These are phyloP conservation scores for Diaporthe batatas DNA, from an alignment of 2,329 filamentous ascomycete species.

Conservation along the genomic window DNA sequence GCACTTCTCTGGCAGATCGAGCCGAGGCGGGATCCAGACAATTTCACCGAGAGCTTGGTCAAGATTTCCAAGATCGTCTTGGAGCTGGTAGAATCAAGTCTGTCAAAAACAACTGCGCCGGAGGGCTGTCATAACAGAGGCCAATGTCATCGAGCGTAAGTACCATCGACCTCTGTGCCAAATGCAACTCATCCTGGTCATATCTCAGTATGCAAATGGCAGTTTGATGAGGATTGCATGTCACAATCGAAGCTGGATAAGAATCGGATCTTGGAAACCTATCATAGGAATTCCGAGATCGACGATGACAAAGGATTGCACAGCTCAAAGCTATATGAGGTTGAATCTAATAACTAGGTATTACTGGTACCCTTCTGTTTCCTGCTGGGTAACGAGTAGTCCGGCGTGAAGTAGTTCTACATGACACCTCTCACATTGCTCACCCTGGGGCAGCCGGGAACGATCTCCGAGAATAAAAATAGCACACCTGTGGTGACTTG, in stretches of 20 bases:
- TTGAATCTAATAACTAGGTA: neutral
- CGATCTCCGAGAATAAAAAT: slow-evolving; percentile 3
- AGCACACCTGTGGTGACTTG: neutral
- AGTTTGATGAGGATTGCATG: neutral
- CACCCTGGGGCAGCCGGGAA: too few species aligned
- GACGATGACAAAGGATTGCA: neutral
- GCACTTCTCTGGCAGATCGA: neutral
- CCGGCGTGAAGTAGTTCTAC: too few species aligned
- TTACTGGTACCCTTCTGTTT: neutral
- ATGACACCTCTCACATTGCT: neutral
- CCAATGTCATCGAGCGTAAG: too few species aligned
- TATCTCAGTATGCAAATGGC: too few species aligned
- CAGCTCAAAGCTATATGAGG: neutral
- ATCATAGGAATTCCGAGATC: neutral
- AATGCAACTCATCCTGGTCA: neutral
- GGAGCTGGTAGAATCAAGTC: neutral
- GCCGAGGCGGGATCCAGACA: neutral
- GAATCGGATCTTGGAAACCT: neutral
- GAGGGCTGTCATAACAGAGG: too few species aligned
- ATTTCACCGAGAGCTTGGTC: neutral
- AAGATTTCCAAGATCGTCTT: neutral
- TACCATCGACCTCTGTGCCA: neutral
- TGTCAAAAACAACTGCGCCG: neutral
- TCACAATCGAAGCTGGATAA: neutral
- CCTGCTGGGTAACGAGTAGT: neutral